Base-by-base conservation (phyloP, 2,329 filamentous ascomycete genomes). In the Colletotrichum tofieldiae region DNA sequence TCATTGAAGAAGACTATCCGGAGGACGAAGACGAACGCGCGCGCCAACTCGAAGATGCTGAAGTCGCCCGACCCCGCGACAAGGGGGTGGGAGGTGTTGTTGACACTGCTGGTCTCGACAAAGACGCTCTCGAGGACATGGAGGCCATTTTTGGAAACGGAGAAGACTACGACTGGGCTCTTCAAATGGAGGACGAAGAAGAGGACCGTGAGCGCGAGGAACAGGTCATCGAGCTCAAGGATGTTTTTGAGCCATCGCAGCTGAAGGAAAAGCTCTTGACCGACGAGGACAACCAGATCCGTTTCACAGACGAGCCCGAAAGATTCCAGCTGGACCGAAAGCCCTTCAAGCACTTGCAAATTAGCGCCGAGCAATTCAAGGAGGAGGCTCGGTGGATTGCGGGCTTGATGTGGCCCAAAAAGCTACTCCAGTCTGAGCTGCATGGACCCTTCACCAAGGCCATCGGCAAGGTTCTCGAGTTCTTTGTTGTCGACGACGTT, bases 221-320 rank as follows among this genome's bases (percentile, higher is more conserved):
- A 75, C 93, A 95, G 77, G 92, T 92, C 55, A 90, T 98, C 52
- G 94, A 98, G 82, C 89, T 99, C 74, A 98, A 98, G 84, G 96
- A 99, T 80, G 96, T 99, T 62, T 99, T 99, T 78, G 96, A 99
- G 82, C 96, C 96, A 0, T 97, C 95, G 3, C 95, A 99, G 81
- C 89, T 99, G 49, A 92, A 93, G 68, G 96, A 99, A 83, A 96
- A 94, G 83, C 93, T 98, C 81, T 90, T 99, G 77, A 99, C 96
- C 11, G 96, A 98, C 70, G 95, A 95, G 75, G 96, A 99, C 81
- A 97, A 98, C 81, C 86, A 91, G 70, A 98, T 99, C 75, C 94
- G 96, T 60, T 91, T 92, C 78, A 92, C 90, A 26, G 96, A 99
- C 80, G 93, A 98, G 76, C 96, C 96, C 1, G 96, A 99, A 83